Conservation (phyloP, 75 land plant species). For the Sequoiadendron giganteum region DNA sequence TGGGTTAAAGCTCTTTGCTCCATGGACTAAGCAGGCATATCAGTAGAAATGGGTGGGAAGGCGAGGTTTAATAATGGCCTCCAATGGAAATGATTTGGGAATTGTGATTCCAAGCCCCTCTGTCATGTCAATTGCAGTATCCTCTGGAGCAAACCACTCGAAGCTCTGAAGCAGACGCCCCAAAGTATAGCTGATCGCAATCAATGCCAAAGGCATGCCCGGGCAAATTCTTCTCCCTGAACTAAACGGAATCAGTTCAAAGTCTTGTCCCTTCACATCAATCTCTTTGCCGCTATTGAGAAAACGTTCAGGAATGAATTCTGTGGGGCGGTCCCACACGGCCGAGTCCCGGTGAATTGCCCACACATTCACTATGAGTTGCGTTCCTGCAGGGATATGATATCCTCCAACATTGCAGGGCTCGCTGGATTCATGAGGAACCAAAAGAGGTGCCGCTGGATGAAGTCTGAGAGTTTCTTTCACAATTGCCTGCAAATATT, state of each 20-base stretch:
- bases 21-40: neutral
- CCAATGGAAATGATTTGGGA: too few relatives aligned
- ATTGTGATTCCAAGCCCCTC: too few relatives aligned
- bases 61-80: too few relatives aligned
- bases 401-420: conserved; percentile 25
- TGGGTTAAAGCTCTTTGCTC: too few relatives aligned
- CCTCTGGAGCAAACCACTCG: too few relatives aligned
- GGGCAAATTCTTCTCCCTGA: neutral
- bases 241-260: conserved; percentile 36
- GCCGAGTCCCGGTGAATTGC: conserved; percentile 31
- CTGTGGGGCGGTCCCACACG: conserved; percentile 26
- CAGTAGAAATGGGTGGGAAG: conserved; percentile 14
- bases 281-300: conserved; percentile 15
- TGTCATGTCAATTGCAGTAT: too few relatives aligned
- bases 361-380: conserved; percentile 22
- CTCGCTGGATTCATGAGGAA: conserved; percentile 16
- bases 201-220: too few relatives aligned
- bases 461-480: conserved; percentile 44
- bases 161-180: too few relatives aligned
- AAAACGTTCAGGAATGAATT: conserved; percentile 43
- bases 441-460: conserved; percentile 24
- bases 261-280: conserved; percentile 27
- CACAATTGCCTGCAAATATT: conserved; percentile 39
- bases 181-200: too few relatives aligned
- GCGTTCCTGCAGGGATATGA: conserved; percentile 28